Base-by-base conservation (phyloP, 352 stramenopile species). In the Pythium graminicola region DNA sequence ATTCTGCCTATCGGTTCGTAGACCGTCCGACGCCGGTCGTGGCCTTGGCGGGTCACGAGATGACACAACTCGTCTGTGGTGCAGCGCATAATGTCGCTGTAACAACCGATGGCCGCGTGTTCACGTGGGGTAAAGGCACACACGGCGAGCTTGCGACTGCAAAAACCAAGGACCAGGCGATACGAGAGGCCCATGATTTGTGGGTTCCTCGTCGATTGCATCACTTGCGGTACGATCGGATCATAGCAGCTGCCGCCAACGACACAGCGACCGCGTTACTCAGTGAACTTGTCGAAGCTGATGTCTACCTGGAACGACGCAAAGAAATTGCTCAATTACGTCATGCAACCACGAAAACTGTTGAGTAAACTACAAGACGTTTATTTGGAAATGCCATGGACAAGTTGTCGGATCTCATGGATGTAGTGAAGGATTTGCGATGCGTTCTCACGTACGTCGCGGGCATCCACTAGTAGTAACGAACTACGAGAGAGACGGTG, bases 201-300 rank as follows among this genome's bases (percentile, higher is more conserved):
- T 82, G 67, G 67, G 50, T 62, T 1, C 79, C 76, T 2, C 65
- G 62, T 10, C 43, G 65, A n/a, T 56, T 87, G 7, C 62, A 62
- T 1, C 68, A 70, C 1, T 41, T 90, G 22, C 62, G 62, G 2
- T 86, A 83, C 52, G 73, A 86, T 17, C 50, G 49, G 6, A 66
- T 90, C 19, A 62, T 66, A 2, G 52, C 73, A 13, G 73, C 67
- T 11, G 73, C 65, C 1, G 76, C 76, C 16, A 88, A 73, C 32
- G 76, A 90, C 50, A 50, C 69, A 6, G 72, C 73, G 27, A 85
- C 79, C 1, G 53, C 78, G 5, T 72, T 86, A 33, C 48, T 88
- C 3, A 79, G 60, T 7, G 74, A 88, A 51, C 71, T 68, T 10
- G 52, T 84, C 11, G 4, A 62, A 0, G 19, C 64, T 1, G 40